phyloP scores from a whole-genome alignment of 78 protist genomes.

The Dictyostelium intermedium region DNA sequence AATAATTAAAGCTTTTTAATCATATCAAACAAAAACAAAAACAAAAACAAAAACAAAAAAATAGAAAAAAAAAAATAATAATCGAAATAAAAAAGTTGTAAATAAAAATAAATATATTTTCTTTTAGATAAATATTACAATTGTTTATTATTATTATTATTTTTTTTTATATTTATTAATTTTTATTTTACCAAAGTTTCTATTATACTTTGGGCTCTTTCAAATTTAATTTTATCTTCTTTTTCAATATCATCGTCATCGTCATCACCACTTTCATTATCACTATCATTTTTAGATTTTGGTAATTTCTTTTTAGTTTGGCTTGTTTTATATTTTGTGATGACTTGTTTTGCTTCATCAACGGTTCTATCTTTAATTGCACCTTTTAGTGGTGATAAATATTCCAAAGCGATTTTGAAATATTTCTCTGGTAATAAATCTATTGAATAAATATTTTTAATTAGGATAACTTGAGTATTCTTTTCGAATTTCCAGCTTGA shows the following conservation, averaged over 20 bases:
- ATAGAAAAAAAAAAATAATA: not conserved
- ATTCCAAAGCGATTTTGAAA: conserved; percentile 38
- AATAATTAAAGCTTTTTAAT: not conserved
- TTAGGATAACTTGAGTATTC: conserved; percentile 1
- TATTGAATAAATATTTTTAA: conserved; percentile 14
- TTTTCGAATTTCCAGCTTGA: conserved; percentile 63
- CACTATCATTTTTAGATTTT: not conserved
- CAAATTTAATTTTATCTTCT: not conserved
- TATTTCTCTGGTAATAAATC: conserved; percentile 48
- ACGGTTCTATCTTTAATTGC: not conserved
- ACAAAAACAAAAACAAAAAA: not conserved
- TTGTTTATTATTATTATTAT: not conserved
- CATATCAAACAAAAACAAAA: not conserved
- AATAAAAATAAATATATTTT: not conserved
- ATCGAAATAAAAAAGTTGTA: not conserved
- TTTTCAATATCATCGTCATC: conserved; percentile 12
- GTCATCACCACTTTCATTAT: not conserved
- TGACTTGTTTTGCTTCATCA: conserved; percentile 32
- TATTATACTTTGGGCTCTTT: conserved; percentile 11
- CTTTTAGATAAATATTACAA: not conserved
- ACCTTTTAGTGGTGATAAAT: conserved; percentile 26
- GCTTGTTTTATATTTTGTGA: not conserved
- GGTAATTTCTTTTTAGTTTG: not conserved
- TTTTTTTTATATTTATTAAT: not conserved
- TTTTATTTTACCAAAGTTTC: not conserved